Evolutionary conservation across 306 rosid genomes (phyloP), one percentile per base, ranked within the genome.

Genomic region (Acacia melanoxylon): DNA sequence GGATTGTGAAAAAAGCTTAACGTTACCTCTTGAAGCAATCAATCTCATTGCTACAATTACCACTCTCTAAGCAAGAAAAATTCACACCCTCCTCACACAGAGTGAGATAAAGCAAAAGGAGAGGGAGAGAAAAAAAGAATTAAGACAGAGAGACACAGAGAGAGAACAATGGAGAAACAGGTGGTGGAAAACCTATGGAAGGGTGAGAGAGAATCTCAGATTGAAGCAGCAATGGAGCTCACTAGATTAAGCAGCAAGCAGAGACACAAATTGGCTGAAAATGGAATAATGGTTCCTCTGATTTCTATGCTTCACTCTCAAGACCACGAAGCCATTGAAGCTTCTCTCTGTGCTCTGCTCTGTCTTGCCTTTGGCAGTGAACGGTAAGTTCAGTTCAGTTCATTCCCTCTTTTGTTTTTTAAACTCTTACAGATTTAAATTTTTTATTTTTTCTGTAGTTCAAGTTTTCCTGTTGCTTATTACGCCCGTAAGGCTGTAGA

Each of bases 331-430:
- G 90, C 85, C 85, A 82, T 81, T 74, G 92, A 94, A 89, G 93
- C 94, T 82, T 77, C 98, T 86, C 90, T 94, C 0, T 80, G 41
- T 80, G 93, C 97, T 86, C 90, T 94, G 20, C 94, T 92, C 56
- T 84, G 89, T 70, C 89, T 94, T 71, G 94, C 93, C 82, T 91
- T 89, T 81, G 97, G 97, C 61, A 91, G 93, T 80, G 98, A 94
- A 85, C 75, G 98, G 98, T 94, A 82, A 83, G 92, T 75, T 75
- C 86, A 83, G 92, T 75, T 72, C 86, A 65, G 68, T 86, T 76
- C 80, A 49, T n/a, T n/a, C 49, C 40, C 37, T 45, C 25, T 68
- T 56, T n/a, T 46, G 7, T 5, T 51, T 71, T 78, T 41, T 79
- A 25, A 45, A 58, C n/a, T 77, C 20, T 72, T 48, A 7, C 40